Base-by-base conservation (phyloP, 1,139 yeast genomes). In the Groenewaldozyma auringiensis region DNA sequence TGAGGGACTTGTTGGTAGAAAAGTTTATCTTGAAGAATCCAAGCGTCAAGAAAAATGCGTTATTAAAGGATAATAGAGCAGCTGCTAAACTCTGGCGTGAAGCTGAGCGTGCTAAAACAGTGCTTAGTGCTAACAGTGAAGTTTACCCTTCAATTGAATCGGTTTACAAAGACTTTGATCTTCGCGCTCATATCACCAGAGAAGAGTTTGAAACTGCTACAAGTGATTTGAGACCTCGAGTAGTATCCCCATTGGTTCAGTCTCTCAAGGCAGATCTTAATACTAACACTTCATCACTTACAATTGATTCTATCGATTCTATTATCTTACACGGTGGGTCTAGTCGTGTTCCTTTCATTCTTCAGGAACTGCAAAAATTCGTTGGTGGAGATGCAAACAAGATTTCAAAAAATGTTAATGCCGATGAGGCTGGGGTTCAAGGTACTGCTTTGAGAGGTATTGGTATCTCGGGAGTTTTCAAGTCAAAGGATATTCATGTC, bases 371-470 rank as follows among this genome's bases (percentile, higher is more conserved):
- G 40, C 53, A 57, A 18, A 50, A 51, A 4, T 67, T 82, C 37
- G 81, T 81, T 2, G 80, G 78, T 27, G 80, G 78, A 27, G 80
- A 76, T 2, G 69, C 72, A 46, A 55, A 53, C 8, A 59, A 60
- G 38, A 70, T 94, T 42, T 75, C 95, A n/a, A 88, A 83, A 63
- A 86, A 83, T 47, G 95, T 94, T 42, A 92, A 92, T 63, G 94
- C 98, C 0, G 99, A 92, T 66, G 99, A 92, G 66, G 81, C 96
- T 49, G 88, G 87, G 49, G 95, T 88, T 13, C 72, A 86, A 58
- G 99, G 99, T 45, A 80, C 94, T 3, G 80, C 96, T 13, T 69
- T 84, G 41, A 76, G 88, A 52, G 98, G 94, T 13, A 83, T 88
- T 44, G 75, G 72, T 16, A 60, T 80, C 20, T 75, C 82, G 25